Percentiles rank a stretch among this genome's conserved stretches.
phyloP scores from a whole-genome alignment of 176 grass and related monocot species.

The Elymus sibiricus region DNA sequence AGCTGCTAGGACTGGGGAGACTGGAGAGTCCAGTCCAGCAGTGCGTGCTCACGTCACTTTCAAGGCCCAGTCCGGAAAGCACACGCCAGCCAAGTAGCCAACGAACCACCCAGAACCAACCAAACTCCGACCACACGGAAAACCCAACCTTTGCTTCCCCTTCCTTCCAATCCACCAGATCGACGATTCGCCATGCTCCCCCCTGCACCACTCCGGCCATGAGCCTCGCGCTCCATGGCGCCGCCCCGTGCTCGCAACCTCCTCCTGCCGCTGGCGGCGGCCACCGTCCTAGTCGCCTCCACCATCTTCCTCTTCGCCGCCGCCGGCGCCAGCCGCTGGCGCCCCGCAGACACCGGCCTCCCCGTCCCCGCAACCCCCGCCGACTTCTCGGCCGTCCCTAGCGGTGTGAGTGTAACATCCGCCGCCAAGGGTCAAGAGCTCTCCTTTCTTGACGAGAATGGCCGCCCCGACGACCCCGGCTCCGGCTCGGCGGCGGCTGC shows the following conservation, averaged over 20 bases:
- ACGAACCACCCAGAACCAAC: slow-evolving; percentile 1
- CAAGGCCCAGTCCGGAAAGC: neutral
- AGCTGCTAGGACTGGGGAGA: no score
- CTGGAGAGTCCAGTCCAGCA: neutral
- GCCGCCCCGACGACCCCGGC: slow-evolving; percentile 33
- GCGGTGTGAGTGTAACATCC: neutral
- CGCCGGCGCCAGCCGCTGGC: slow-evolving; percentile 30
- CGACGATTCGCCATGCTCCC: slow-evolving; percentile 22
- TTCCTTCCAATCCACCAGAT: slow-evolving; percentile 13
- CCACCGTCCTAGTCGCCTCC: slow-evolving; percentile 49
- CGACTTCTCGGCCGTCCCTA: neutral
- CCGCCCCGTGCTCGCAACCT: slow-evolving; percentile 30
- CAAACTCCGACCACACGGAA: neutral
- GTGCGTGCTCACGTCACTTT: neutral
- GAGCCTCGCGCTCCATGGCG: slow-evolving; percentile 26
- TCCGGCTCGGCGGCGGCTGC: neutral
- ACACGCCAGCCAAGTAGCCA: neutral
- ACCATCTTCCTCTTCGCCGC: slow-evolving; percentile 60
- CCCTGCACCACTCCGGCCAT: slow-evolving; percentile 4
- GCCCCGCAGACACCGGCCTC: slow-evolving; percentile 42
- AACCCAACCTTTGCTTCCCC: slow-evolving; percentile 7
- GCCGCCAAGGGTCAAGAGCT: neutral
- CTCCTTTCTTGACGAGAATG: slow-evolving; percentile 44
- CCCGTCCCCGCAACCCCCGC: slow-evolving; percentile 17
- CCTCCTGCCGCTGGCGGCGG: slow-evolving; percentile 40